Percentiles rank a stretch among this genome's conserved stretches.
These are phyloP conservation scores for Quercus berberidifolia DNA, from an alignment of 306 rosid species.

Conservation along the genomic window DNA sequence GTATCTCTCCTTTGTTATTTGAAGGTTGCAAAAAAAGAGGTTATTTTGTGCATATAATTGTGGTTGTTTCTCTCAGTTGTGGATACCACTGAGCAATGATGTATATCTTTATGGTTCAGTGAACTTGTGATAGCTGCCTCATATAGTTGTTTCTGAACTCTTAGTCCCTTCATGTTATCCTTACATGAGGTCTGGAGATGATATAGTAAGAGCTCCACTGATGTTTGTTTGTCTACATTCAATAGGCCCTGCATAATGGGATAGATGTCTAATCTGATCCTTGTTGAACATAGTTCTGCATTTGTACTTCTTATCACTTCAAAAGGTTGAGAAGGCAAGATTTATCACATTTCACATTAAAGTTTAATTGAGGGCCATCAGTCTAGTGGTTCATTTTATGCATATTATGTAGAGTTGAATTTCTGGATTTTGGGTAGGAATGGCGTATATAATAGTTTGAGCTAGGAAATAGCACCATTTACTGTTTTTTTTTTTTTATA, in stretches of 20 bases:
- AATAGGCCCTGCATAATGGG: too few relatives aligned
- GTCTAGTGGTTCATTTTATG: not conserved
- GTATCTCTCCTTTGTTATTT: not conserved
- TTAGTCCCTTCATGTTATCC: not conserved
- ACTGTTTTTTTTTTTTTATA: not conserved
- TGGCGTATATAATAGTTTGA: not conserved
- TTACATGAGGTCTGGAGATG: not conserved
- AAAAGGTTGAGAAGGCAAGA: not conserved
- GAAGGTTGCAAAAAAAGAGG: not conserved
- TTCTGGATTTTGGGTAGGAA: not conserved
- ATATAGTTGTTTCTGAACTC: not conserved
- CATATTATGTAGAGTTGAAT: not conserved
- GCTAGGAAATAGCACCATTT: conserved; percentile 11
- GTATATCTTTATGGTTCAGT: not conserved
- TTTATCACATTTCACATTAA: not conserved
- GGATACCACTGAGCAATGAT: not conserved
- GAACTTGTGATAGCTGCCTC: not conserved
- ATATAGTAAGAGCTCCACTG: not conserved
- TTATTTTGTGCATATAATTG: conserved; percentile 7
- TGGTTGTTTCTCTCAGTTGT: not conserved
- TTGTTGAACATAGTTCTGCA: too few relatives aligned
- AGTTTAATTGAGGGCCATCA: not conserved
- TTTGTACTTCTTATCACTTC: not conserved
- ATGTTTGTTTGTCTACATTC: not conserved
- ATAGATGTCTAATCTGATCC: too few relatives aligned